Base-by-base conservation (phyloP, 805 yeast species). In the Kregervanrija pseudodelftensis region DNA sequence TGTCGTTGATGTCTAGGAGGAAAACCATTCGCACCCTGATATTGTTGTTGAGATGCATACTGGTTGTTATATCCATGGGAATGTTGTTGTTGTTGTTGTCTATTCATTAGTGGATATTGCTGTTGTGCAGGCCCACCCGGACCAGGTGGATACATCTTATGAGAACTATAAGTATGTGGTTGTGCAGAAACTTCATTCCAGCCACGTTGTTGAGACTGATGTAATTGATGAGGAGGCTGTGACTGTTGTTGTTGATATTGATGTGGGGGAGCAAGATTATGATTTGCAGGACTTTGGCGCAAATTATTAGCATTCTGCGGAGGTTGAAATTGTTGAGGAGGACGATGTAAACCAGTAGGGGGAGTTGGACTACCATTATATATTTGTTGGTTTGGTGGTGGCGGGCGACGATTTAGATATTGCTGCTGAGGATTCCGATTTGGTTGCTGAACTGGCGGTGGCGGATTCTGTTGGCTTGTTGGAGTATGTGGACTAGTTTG, bases 281-380 rank as follows among this genome's bases (percentile, higher is more conserved):
- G 37, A 13, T 14, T 40, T 36, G 34, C 36, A 28, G 30, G 39
- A 3, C 28, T 17, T 22, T 22, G 28, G 28, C 28, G 28, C 7
- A 22, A 22, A 22, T 22, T 4, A 22, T 22, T 7, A 7, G 28
- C 7, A 22, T 22, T 22, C 28, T 22, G 8, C 7, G 28, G 8
- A 12, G 32, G 40, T 28, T 37, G 43, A 13, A 47, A 51, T 40
- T 48, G 45, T 37, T 43, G 50, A 40, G 36, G 48, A 10, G 47
- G 58, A 13, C 52, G 52, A n/a, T 35, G 44, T 39, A 16, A 46
- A 47, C 37, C 14, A 17, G 46, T 44, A 31, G 47, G 30, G 38
- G 49, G 15, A 39, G 48, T 10, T 36, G 46, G 39, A 28, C 57
- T 39, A 42, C 48, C 17, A 44, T 52, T 40, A 42, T 42, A 42